Conservation (phyloP, 768 basidiomycete species). For the Amanita jacksonii region DNA sequence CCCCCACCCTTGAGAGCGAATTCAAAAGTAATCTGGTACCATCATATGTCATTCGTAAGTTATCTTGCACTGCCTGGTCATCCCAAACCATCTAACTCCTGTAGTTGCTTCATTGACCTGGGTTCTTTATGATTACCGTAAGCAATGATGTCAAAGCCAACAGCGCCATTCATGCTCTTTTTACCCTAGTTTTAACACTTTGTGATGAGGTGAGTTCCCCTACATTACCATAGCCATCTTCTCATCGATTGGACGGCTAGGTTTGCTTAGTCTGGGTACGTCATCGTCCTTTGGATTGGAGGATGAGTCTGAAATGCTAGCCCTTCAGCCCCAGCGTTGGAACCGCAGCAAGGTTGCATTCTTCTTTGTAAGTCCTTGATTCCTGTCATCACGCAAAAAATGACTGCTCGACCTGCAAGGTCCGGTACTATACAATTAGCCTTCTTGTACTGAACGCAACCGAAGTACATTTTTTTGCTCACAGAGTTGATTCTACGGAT, state of each 20-base stretch:
- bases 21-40: not conserved
- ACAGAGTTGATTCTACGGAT: slow-evolving; percentile 26
- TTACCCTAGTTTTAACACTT: not conserved
- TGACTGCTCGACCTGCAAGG: not conserved
- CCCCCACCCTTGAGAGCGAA: too few species aligned
- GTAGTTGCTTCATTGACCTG: slow-evolving; percentile 2
- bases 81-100: too few species aligned
- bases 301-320: not conserved
- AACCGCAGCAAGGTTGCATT: not conserved
- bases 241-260: not conserved
- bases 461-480: slow-evolving; percentile 10
- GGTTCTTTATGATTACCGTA: slow-evolving; percentile 1
- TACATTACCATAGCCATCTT: not conserved
- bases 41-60: slow-evolving; percentile 2
- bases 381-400: too few species aligned
- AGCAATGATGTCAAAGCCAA: not conserved
- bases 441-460: not conserved
- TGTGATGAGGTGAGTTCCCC: not conserved
- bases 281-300: not conserved
- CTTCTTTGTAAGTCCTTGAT: not conserved
- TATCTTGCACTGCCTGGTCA: not conserved
- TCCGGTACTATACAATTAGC: slow-evolving; percentile 1
- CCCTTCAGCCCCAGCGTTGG: not conserved
- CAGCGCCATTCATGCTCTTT: not conserved
- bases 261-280: not conserved